Base-by-base conservation (phyloP, 2,329 filamentous ascomycete genomes). In the Neofusicoccum cordaticola region DNA sequence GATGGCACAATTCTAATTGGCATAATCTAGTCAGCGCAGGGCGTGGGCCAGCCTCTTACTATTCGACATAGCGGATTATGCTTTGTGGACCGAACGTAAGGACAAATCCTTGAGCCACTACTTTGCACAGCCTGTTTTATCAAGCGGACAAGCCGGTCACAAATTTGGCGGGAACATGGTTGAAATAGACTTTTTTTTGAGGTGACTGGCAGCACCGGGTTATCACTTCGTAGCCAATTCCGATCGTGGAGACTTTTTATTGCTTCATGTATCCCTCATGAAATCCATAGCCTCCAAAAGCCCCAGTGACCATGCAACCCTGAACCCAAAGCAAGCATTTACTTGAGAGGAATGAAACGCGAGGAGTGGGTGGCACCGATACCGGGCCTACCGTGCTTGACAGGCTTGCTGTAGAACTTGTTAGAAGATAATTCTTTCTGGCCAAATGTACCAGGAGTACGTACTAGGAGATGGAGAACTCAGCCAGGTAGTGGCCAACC, bases 291-390 rank as follows among this genome's bases (percentile, higher is more conserved):
- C 73, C 67, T 69, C 67, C 68, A 66, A 68, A 71, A 72, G 71
- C 71, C 71, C 73, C 75, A 74, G 67, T 72, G 73, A 72, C 74
- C 75, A 76, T 77, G 74, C 73, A 77, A 74, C 73, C 74, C 70
- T 70, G 71, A 61, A 73, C 72, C 74, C 73, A 75, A 67, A 74
- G 71, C 71, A 72, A 74, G 71, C 71, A 72, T 75, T 79, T 97
- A 98, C 88, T 99, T 99, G 83, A 99, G 91, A 83, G 95, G 95
- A 88, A 99, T 99, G 91, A 99, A 99, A 90, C 95, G 93, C 84
- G 95, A 99, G 86, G 94, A 98, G 91, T 99, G 93, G 77, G 95
- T 99, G 79, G 95, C 95, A 96, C 95, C 95, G 80, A 99, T 99
- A 98, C 95, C 95, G 80, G 95, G 95, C 84, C 95, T 88, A 89